phyloP scores from a whole-genome alignment of 371 early-diverging fungal species.

The Mucor indicus region DNA sequence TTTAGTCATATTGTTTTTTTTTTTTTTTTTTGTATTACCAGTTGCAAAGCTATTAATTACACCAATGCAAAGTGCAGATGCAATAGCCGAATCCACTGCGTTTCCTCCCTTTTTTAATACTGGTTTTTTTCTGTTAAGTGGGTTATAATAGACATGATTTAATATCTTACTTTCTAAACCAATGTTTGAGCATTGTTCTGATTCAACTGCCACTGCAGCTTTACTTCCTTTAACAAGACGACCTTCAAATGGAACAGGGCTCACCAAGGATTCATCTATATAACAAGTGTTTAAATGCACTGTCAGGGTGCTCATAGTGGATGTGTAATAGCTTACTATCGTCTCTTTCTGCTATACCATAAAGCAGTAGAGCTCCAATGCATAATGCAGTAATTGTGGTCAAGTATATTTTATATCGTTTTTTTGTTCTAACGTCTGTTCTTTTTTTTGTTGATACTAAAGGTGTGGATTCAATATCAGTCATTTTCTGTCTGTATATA shows the following conservation, averaged over 20 bases:
- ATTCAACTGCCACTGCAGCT: slow-evolving; percentile 88
- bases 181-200: slow-evolving; percentile 73
- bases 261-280: slow-evolving; percentile 3
- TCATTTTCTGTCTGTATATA: too few relatives aligned
- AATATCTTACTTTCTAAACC: slow-evolving; percentile 70
- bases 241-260: slow-evolving; percentile 24
- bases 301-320: too few relatives aligned
- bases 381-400: too few relatives aligned
- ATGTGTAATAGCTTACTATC: too few relatives aligned
- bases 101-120: slow-evolving; percentile 89
- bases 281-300: too few relatives aligned
- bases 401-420: too few relatives aligned
- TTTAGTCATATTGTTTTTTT: neutral
- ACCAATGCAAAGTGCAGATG: slow-evolving; percentile 91
- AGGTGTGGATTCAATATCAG: too few relatives aligned
- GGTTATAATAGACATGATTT: neutral
- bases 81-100: slow-evolving; percentile 96
- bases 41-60: slow-evolving; percentile 89
- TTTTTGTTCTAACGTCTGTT: too few relatives aligned
- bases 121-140: neutral
- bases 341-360: too few relatives aligned
- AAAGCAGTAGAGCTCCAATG: too few relatives aligned
- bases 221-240: slow-evolving; percentile 27
- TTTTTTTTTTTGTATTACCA: slow-evolving; percentile 60
- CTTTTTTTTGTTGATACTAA: too few relatives aligned